Evolutionary conservation across 2,329 filamentous ascomycete species (phyloP).

Genomic region (Drechslerella coelobrocha): DNA sequence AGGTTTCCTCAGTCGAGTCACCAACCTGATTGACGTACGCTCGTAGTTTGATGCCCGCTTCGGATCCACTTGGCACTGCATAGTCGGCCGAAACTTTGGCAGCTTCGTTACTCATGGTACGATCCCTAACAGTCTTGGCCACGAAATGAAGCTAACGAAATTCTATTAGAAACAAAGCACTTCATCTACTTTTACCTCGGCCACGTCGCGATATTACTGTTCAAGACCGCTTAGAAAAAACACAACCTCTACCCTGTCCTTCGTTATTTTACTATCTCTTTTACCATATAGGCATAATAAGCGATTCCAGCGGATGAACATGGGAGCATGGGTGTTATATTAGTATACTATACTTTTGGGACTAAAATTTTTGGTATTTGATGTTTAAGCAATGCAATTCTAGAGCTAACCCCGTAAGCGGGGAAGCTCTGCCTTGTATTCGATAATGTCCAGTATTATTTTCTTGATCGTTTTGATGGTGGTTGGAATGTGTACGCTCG

Average conservation of each 20-base stretch:
- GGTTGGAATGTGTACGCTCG: not conserved
- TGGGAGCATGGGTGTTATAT: slow-evolving; percentile 51
- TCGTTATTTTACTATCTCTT: slow-evolving; percentile 29
- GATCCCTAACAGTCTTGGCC: slow-evolving; percentile 53
- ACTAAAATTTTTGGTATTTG: slow-evolving; percentile 45
- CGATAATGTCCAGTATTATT: not conserved
- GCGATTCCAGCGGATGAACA: slow-evolving; percentile 50
- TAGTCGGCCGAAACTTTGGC: slow-evolving; percentile 97
- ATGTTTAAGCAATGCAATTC: not conserved
- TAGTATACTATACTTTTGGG: slow-evolving; percentile 49
- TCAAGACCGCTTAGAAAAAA: slow-evolving; percentile 73
- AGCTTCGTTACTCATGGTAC: slow-evolving; percentile 98
- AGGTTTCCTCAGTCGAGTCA: slow-evolving; percentile 21
- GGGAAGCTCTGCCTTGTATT: slow-evolving; percentile 1
- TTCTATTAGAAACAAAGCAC: slow-evolving; percentile 74
- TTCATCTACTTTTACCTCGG: slow-evolving; percentile 99
- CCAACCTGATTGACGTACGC: slow-evolving; percentile 53
- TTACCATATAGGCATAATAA: slow-evolving; percentile 46
- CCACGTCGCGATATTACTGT: slow-evolving; percentile 95
- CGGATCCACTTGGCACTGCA: slow-evolving; percentile 97
- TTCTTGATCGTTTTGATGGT: not conserved
- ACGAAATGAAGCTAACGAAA: not conserved
- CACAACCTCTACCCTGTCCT: not conserved
- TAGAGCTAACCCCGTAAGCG: not conserved
- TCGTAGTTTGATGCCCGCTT: slow-evolving; percentile 91